Evolutionary conservation across 2,329 filamentous ascomycete genomes (phyloP).

Genomic region (Graphilbum sp.): DNA sequence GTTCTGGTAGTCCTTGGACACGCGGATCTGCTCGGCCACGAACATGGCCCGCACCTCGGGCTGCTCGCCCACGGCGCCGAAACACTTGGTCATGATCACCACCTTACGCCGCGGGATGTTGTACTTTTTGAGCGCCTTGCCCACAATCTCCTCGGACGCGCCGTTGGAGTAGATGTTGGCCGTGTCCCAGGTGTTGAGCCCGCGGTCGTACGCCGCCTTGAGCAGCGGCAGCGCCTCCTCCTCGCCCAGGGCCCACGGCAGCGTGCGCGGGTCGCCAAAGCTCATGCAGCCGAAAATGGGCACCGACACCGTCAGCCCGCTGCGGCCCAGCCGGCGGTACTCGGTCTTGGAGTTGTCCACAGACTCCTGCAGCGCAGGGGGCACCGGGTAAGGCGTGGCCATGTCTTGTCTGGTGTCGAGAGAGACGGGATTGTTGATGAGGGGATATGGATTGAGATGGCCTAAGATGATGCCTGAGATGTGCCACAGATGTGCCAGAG

Average conservation of each 20-base stretch:
- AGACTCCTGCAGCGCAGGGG: not conserved
- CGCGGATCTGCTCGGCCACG: constrained; percentile 2
- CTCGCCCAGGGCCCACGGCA: constrained; percentile 26
- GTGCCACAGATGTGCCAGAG: no score
- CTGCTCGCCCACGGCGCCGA: constrained; percentile 29
- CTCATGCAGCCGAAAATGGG: constrained; percentile 38
- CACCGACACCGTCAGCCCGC: constrained; percentile 36
- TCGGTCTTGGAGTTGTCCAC: not conserved
- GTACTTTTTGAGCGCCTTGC: constrained; percentile 41
- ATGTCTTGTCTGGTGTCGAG: no score
- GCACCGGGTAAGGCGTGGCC: no score
- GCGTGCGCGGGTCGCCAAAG: constrained; percentile 1
- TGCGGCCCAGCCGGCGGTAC: constrained; percentile 24
- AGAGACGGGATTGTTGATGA: no score
- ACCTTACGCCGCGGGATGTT: constrained; percentile 37
- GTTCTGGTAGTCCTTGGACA: constrained; percentile 15
- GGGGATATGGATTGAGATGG: no score
- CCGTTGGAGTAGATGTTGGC: constrained; percentile 42
- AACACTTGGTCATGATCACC: constrained; percentile 42
- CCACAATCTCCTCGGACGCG: constrained; percentile 33
- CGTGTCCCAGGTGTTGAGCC: constrained; percentile 40
- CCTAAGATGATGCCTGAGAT: no score
- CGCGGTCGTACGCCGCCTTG: constrained; percentile 41
- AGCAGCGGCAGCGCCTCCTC: constrained; percentile 32
- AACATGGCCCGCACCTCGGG: constrained; percentile 13